Base-by-base conservation (phyloP, 345 rosid species). In the Arabidopsis suecica region DNA sequence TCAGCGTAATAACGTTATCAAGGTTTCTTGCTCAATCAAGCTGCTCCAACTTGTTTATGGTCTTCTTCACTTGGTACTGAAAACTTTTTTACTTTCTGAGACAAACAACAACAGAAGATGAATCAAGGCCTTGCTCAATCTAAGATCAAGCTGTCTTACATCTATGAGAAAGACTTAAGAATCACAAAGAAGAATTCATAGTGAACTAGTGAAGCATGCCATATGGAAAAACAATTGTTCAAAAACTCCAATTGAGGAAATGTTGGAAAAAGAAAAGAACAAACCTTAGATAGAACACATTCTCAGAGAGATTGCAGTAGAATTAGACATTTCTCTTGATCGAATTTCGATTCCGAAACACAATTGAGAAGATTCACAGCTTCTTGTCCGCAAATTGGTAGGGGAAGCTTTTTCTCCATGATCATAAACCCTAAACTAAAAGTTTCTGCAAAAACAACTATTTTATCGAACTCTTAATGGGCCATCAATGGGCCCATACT, bases 271-370 rank as follows among this genome's bases (percentile, higher is more conserved):
- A 28, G 3, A 28, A 28, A 28, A 28, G 0, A 68, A 93, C 93
- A 89, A 65, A 93, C 98, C 97, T 91, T 88, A 16, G 68, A 76
- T 61, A 88, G 73, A 55, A 84, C 93, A 65, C 97, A 91, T 13
- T 82, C 85, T 53, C 98, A 80, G 72, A 91, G 74, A 9, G 87
- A 83, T 14, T 80, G 79, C 81, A 93, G 58, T 61, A 87, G 84
- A 18, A 74, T 82, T 68, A 76, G 36, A 73, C 93, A 89, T 78
- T 84, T 89, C 22, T 85, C 88, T 56, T 80, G 84, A 61, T 93
- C 93, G 79, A 76, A 91, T 49, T 90, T 86, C 51, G 85, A 82
- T 22, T 84, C 86, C 0, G 91, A 69, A 23, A 85, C 97, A 85
- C 98, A 93, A 71, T 93, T 93, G 51, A 93, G 91, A 64, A 93